Evolutionary conservation across 345 rosid genomes (phyloP), one percentile per base, ranked within the genome.

Genomic region (Carallia brachiata): DNA sequence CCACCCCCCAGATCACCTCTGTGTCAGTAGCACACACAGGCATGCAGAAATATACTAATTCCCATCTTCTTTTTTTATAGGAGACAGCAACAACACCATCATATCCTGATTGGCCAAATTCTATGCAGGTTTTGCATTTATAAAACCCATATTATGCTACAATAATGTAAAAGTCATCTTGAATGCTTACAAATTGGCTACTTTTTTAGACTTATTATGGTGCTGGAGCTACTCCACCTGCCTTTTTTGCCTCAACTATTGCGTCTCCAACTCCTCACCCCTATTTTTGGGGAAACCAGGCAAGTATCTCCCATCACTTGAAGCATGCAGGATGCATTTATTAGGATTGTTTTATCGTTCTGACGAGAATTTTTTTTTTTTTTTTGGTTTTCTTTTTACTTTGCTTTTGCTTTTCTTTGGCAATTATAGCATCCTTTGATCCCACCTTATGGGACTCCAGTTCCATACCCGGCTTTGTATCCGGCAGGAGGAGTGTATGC

Each of bases 271-370:
- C 90, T 79, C 94, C 94, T 59, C 98, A 92, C 54, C 96, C 97
- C 10, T 96, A 96, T 75, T 50, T 91, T 64, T 91, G 98, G 98
- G 88, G 96, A 66, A 65, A 90, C 82, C 98, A 95, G 93, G 99
- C 92, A 73, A 76, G 57, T 78, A 66, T 65, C 36, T 55, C 48
- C 55, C 47, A 6, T 40, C 32, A 28, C 58, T 69, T 52, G 27
- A 61, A 67, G 65, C 18, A 4, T 23, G 12, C 2, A 32, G 15
- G 23, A 68, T 16, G 69, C 50, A 15, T 61, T 28, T 48, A 58
- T 31, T 36, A 61, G 50, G 0, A 36, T 59, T 13, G 28, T 70
- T 58, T 61, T 23, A 32, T 16, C 30, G 19, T 47, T n/a, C 56
- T 23, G 2, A 58, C 19, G 13, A 52, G 63, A 56, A 58, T 39